A percentile compares a stretch with the other conserved stretches of the same genome.
Conservation (phyloP, 768 basidiomycete genomes). For the button mushroom (Agaricus bisporus) region DNA sequence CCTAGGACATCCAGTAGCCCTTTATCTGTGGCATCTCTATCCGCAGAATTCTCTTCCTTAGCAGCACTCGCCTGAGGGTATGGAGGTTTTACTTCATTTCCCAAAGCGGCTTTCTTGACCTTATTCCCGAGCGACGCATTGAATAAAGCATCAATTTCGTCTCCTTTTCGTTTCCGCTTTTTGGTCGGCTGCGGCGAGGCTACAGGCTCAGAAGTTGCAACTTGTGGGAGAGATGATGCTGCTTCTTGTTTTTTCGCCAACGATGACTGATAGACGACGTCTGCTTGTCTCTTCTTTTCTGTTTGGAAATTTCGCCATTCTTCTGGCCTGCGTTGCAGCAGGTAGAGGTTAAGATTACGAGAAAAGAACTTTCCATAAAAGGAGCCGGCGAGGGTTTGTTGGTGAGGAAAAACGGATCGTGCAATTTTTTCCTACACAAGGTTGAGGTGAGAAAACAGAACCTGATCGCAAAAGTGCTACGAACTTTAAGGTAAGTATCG, state of each 20-base stretch:
- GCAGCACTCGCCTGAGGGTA: conserved; percentile 11
- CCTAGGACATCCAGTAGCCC: conserved; percentile 46
- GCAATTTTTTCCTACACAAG: conserved; percentile 81
- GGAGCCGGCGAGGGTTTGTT: conserved; percentile 66
- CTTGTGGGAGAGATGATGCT: conserved; percentile 3
- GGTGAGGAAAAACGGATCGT: conserved; percentile 65
- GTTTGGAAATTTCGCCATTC: conserved; percentile 80
- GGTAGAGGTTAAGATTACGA: conserved; percentile 67
- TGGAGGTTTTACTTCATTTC: neutral
- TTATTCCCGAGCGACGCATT: conserved; percentile 50
- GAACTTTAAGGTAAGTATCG: conserved; percentile 90
- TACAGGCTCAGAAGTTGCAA: neutral
- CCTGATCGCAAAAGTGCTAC: conserved; percentile 11
- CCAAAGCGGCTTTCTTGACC: conserved; percentile 48
- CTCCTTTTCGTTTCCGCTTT: conserved; percentile 44
- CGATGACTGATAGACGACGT: conserved; percentile 5
- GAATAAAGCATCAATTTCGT: conserved; percentile 79
- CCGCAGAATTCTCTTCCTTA: conserved; percentile 10
- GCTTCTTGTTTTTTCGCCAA: conserved; percentile 2
- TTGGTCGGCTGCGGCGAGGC: conserved; percentile 21
- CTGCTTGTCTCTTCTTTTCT: conserved; percentile 24
- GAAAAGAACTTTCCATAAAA: conserved; percentile 88
- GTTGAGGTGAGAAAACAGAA: conserved; percentile 6
- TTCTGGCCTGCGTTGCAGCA: conserved; percentile 72
- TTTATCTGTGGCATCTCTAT: conserved; percentile 21